Conservation (phyloP, 2,329 filamentous ascomycete species). For the Pseudopyricularia javanii region DNA sequence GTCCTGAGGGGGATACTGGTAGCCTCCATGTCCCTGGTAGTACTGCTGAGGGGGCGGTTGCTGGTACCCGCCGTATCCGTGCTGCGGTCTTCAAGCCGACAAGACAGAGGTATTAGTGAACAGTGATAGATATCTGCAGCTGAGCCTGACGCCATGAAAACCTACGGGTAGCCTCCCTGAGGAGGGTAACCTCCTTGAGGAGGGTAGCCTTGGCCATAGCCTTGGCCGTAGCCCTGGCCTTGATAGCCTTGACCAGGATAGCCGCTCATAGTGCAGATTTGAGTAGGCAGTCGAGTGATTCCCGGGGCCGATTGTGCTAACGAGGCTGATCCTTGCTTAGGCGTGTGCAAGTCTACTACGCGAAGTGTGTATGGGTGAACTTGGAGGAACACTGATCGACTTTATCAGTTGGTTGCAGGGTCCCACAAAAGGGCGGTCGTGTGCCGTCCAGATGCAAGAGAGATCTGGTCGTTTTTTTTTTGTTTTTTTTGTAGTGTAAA, state of each 20-base stretch:
- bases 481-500: too few relatives aligned
- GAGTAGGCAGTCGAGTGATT: neutral
- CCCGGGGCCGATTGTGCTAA: neutral
- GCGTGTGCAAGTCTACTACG: neutral
- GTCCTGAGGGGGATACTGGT: conserved; percentile 11
- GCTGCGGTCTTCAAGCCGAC: conserved; percentile 2
- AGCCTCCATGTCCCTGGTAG: neutral
- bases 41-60: conserved; percentile 3
- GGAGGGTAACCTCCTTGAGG: neutral
- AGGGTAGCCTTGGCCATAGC: conserved; percentile 4
- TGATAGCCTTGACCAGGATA: neutral
- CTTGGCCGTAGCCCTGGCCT: neutral
- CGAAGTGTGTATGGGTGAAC: too few relatives aligned
- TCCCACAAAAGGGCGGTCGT: too few relatives aligned
- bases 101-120: neutral
- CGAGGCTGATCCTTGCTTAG: neutral
- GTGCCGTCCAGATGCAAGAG: too few relatives aligned
- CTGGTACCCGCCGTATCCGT: conserved; percentile 4
- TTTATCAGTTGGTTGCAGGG: too few relatives aligned
- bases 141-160: neutral
- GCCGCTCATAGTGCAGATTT: neutral
- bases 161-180: neutral
- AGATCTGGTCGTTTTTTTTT: too few relatives aligned
- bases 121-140: neutral
- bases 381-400: too few relatives aligned